A percentile compares a stretch with the other conserved stretches of the same genome.
Conservation (phyloP, 2,329 filamentous ascomycete species). For the Fusarium paranaense region DNA sequence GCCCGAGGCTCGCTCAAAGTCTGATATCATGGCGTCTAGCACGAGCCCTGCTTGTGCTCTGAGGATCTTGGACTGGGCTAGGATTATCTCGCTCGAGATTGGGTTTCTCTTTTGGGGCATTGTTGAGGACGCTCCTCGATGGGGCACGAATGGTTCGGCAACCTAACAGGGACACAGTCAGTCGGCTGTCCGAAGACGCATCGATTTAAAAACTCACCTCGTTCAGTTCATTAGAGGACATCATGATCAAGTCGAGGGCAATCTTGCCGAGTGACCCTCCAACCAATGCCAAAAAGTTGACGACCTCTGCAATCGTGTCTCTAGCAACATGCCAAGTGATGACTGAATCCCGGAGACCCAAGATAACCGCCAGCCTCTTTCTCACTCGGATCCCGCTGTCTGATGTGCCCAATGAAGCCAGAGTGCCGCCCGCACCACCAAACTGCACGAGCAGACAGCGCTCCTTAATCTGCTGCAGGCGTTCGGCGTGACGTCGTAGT, state of each 20-base stretch:
- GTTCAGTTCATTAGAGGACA: slow-evolving; percentile 66
- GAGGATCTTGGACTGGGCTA: slow-evolving; percentile 67
- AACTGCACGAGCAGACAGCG: slow-evolving; percentile 66
- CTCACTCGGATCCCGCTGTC: slow-evolving; percentile 62
- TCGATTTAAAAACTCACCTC: slow-evolving; percentile 58
- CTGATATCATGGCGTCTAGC: slow-evolving; percentile 67
- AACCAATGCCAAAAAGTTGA: slow-evolving; percentile 65
- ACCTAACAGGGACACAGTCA: slow-evolving; percentile 62
- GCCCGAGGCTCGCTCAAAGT: slow-evolving; percentile 68
- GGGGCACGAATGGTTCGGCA: slow-evolving; percentile 61
- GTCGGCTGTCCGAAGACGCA: slow-evolving; percentile 61
- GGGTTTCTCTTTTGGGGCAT: slow-evolving; percentile 71
- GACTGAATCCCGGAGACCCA: slow-evolving; percentile 60
- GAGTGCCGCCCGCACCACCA: slow-evolving; percentile 66
- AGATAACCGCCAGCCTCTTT: slow-evolving; percentile 60
- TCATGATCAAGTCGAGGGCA: slow-evolving; percentile 66
- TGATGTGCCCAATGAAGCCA: slow-evolving; percentile 63
- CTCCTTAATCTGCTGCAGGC: slow-evolving; percentile 59
- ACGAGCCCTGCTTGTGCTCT: slow-evolving; percentile 63
- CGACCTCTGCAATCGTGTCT: slow-evolving; percentile 65
- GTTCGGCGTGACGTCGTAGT: slow-evolving; percentile 60
- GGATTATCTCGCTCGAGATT: slow-evolving; percentile 67
- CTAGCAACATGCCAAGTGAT: slow-evolving; percentile 70
- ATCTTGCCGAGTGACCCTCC: slow-evolving; percentile 67
- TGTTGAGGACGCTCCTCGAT: slow-evolving; percentile 65